Conservation (phyloP, 768 basidiomycete species). For the Pisolithus marmoratus region DNA sequence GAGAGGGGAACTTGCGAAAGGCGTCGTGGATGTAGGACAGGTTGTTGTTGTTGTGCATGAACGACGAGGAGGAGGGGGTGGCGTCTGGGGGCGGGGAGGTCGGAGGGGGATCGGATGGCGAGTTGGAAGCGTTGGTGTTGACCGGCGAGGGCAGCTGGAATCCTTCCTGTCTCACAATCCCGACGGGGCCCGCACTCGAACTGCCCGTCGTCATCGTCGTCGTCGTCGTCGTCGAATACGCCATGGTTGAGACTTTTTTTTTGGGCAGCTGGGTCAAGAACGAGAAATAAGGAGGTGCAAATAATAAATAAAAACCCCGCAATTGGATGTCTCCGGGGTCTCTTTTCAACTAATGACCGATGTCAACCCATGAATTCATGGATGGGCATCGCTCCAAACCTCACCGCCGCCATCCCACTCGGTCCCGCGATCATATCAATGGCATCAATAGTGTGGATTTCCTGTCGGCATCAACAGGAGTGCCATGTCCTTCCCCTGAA, state of each 20-base stretch:
- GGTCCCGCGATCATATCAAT: background rate
- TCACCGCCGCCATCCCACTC: background rate
- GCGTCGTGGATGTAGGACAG: constrained; percentile 46
- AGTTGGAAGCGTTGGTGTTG: constrained; percentile 14
- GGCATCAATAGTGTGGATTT: too few relatives aligned
- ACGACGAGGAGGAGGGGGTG: constrained; percentile 23
- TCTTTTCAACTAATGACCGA: too few relatives aligned
- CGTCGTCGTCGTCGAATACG: background rate
- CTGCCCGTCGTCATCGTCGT: too few relatives aligned
- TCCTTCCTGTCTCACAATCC: constrained; percentile 57
- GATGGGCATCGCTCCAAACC: background rate
- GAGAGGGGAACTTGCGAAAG: constrained; percentile 46
- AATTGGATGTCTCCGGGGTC: background rate
- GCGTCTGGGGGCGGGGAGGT: constrained; percentile 23
- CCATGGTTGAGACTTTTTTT: background rate
- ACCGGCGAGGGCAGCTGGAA: constrained; percentile 57
- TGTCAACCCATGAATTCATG: too few relatives aligned
- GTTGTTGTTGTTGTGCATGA: constrained; percentile 35
- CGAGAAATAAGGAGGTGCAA: background rate
- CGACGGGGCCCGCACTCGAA: constrained; percentile 5
- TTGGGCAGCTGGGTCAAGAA: background rate
- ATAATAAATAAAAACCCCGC: background rate
- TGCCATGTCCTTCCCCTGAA: too few relatives aligned
- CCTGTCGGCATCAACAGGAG: too few relatives aligned
- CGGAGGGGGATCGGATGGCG: constrained; percentile 13